Percentiles rank a stretch among this genome's conserved stretches.
phyloP scores from a whole-genome alignment of 2,329 filamentous ascomycete genomes.

The Pseudogymnoascus sp. region DNA sequence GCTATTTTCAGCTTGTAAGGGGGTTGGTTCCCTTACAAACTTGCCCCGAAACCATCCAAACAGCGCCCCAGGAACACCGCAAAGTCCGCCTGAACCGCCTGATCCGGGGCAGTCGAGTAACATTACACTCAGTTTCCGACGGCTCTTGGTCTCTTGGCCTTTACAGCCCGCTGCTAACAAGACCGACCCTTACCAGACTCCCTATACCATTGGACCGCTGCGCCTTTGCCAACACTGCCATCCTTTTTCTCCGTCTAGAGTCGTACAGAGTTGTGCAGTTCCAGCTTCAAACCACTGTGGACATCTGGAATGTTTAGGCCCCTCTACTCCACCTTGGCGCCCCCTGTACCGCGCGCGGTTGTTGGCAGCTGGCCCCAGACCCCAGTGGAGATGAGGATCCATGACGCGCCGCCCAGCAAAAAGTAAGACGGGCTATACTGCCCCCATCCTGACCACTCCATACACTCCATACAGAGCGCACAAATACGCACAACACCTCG shows the following conservation, averaged over 20 bases:
- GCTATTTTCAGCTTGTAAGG: not conserved
- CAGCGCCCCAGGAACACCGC: not conserved
- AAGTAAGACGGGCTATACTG: not conserved
- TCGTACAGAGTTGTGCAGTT: no score
- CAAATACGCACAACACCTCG: not conserved
- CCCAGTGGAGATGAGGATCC: not conserved
- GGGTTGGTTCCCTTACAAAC: no score
- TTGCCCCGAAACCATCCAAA: not conserved
- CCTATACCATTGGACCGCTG: no score
- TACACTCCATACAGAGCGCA: not conserved
- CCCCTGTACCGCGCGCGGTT: not conserved
- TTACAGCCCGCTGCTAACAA: no score
- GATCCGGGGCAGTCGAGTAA: not conserved
- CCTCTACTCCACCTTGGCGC: no score
- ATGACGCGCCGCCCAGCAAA: not conserved
- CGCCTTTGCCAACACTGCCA: no score
- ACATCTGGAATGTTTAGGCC: no score
- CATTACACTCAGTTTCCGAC: not conserved
- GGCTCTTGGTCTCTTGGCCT: not conserved
- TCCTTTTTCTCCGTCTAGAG: no score
- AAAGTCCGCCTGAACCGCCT: not conserved
- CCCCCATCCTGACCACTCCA: not conserved
- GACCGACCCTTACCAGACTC: no score
- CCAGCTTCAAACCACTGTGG: no score
- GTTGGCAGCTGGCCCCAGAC: no score